Evolutionary conservation across 805 yeast genomes (phyloP).

Genomic region (Brettanomyces custersianus): DNA sequence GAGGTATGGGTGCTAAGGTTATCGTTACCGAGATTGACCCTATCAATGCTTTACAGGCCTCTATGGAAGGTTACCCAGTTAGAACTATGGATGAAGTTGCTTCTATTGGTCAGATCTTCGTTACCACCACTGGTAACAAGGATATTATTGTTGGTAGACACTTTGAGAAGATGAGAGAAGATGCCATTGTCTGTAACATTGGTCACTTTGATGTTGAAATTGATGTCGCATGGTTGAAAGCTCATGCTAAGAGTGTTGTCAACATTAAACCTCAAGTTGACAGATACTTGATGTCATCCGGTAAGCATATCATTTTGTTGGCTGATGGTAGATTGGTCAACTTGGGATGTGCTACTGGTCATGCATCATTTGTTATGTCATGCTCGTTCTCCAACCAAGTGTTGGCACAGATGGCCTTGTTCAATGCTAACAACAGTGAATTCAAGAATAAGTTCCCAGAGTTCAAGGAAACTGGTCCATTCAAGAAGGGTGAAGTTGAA

Average conservation of each 20-base stretch:
- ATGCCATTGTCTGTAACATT: constrained; percentile 98
- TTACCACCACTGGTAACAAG: constrained; percentile 99
- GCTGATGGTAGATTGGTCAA: constrained; percentile 99
- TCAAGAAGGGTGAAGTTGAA: constrained; percentile 78
- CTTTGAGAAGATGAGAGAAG: constrained; percentile 93
- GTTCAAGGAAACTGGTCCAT: constrained; percentile 88
- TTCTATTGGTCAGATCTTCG: constrained; percentile 89
- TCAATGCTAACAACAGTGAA: constrained; percentile 72
- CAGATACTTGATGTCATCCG: constrained; percentile 83
- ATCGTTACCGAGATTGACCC: constrained; percentile 97
- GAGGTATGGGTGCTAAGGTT: constrained; percentile 99
- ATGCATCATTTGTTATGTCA: constrained; percentile 97
- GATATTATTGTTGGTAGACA: constrained; percentile 89
- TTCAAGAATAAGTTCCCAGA: constrained; percentile 80
- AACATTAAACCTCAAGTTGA: constrained; percentile 99
- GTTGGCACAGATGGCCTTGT: constrained; percentile 95
- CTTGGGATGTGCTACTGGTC: constrained; percentile 99
- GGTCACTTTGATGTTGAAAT: constrained; percentile 99
- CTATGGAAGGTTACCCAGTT: constrained; percentile 98
- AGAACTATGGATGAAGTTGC: constrained; percentile 93
- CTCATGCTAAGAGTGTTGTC: constrained; percentile 84
- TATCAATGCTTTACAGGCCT: constrained; percentile 98
- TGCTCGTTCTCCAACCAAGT: constrained; percentile 99
- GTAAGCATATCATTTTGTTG: constrained; percentile 89
- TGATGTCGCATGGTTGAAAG: constrained; percentile 98